Evolutionary conservation across 306 rosid species (phyloP), one percentile per base, ranked within the genome.

Genomic region (Cotoneaster glaucophyllus): DNA sequence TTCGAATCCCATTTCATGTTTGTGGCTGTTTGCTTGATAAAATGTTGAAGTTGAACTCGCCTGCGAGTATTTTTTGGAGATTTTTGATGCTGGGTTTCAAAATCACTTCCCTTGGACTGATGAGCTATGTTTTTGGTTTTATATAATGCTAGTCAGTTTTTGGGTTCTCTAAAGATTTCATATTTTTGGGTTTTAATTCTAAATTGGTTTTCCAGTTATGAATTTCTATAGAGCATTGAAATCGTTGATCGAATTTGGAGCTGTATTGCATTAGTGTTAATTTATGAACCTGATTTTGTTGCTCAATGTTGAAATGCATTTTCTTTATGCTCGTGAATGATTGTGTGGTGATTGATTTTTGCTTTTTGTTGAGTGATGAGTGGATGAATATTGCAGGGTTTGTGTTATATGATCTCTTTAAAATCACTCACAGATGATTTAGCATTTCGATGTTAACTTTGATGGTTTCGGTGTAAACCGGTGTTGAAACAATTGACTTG

Each of bases 71-170:
- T n/a, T n/a, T n/a, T n/a, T n/a, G n/a, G n/a, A n/a, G n/a, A n/a
- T n/a, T n/a, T n/a, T n/a, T n/a, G n/a, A n/a, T n/a, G n/a, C n/a
- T n/a, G n/a, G n/a, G n/a, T n/a, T n/a, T n/a, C n/a, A n/a, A n/a
- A n/a, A n/a, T n/a, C n/a, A n/a, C n/a, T 92, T 31, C 92, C 97
- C 11, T 70, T 64, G 53, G 93, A 89, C 78, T 88, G 79, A 85
- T 88, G 79, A 85, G 63, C 10, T 39, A 5, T 8, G 50, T 56
- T 54, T 48, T 50, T 53, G 2, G 26, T 14, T 57, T 65, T 62
- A 56, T 64, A 54, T 41, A 65, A 64, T 73, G 37, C 28, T 53
- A 25, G 71, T 70, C 85, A 82, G 79, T 82, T 82, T 86, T 84
- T 84, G 61, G 65, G 21, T 48, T 81, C 70, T 29, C 41, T 56